These are phyloP conservation scores for Barnettozyma botsteinii DNA, from an alignment of 805 yeast genomes.

Conservation along the genomic window DNA sequence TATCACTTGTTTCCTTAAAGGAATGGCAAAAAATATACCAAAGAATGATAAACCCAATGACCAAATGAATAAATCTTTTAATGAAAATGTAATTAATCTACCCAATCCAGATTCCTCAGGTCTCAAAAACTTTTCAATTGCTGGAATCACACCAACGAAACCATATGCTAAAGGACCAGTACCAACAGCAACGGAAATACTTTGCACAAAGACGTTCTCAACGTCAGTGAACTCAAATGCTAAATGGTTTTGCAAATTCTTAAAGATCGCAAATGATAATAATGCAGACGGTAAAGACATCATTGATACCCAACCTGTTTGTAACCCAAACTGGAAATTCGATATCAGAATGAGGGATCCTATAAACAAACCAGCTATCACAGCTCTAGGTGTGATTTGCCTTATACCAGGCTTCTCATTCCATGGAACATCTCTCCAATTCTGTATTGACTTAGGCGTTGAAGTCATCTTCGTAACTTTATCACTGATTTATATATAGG, in stretches of 20 bases:
- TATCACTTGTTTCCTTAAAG: constrained; percentile 79
- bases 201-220: constrained; percentile 90
- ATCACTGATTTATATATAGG: too few species aligned
- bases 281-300: constrained; percentile 95
- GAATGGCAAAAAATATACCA: constrained; percentile 93
- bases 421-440: constrained; percentile 24
- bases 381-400: constrained; percentile 70
- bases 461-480: too few species aligned
- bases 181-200: constrained; percentile 94
- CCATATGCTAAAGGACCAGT: constrained; percentile 97
- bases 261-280: constrained; percentile 79
- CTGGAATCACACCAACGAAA: constrained; percentile 91
- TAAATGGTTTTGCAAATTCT: constrained; percentile 37
- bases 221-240: constrained; percentile 65
- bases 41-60: constrained; percentile 82
- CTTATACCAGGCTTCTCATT: constrained; percentile 42
- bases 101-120: constrained; percentile 69
- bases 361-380: constrained; percentile 70
- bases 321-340: constrained; percentile 93
- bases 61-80: constrained; percentile 68
- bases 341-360: constrained; percentile 85
- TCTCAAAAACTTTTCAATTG: constrained; percentile 82
- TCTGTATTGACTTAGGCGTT: too few species aligned
- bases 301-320: constrained; percentile 99
- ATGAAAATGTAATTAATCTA: constrained; percentile 29